A percentile compares a stretch with the other conserved stretches of the same genome.
These are phyloP conservation scores for Vitis hybrid DNA, from an alignment of 177 flowering plant genomes.

Conservation along the genomic window DNA sequence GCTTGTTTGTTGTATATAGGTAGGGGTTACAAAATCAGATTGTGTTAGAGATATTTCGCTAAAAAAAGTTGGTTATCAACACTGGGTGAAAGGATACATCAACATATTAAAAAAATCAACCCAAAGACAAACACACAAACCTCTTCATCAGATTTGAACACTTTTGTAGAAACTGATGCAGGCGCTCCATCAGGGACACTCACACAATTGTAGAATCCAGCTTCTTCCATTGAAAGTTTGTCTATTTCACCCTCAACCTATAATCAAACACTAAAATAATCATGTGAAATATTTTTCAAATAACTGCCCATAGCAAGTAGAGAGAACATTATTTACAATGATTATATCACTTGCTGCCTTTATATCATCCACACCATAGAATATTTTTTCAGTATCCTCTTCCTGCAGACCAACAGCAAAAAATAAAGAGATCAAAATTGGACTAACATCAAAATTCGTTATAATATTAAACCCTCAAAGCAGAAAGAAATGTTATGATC, in stretches of 20 bases:
- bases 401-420: constrained; percentile 52
- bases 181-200: constrained; percentile 98
- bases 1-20: no score
- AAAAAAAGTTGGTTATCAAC: no score
- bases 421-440: neutral
- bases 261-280: constrained; percentile 6
- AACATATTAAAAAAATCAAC: no score
- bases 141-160: constrained; percentile 55
- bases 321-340: constrained; percentile 51
- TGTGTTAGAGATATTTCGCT: no score
- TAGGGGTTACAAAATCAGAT: no score
- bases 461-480: neutral
- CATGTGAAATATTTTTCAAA: neutral
- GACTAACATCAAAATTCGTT: neutral
- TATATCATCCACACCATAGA: constrained; percentile 91
- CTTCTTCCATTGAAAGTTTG: constrained; percentile 98
- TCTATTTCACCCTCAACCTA: constrained; percentile 99
- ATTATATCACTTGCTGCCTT: constrained; percentile 66
- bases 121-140: constrained; percentile 28
- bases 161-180: constrained; percentile 54
- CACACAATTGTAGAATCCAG: constrained; percentile 85
- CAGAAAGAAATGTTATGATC: neutral
- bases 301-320: no score
- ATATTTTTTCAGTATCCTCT: constrained; percentile 67
- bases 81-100: no score